Evolutionary conservation across 805 yeast genomes (phyloP), one percentile per base, ranked within the genome.

Genomic region (Novakomyces olei): DNA sequence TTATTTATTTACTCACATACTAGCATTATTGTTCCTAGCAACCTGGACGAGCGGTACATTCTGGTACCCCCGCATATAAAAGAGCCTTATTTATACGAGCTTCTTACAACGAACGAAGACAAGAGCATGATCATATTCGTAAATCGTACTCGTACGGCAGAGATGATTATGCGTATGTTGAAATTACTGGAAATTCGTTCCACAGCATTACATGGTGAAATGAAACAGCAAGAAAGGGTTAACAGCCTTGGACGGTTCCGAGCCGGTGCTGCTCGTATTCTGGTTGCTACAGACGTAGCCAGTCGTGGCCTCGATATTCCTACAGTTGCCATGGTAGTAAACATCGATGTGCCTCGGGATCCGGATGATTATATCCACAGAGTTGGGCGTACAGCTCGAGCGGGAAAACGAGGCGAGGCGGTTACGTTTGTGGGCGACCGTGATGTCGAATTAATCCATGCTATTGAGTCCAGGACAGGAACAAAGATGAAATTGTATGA

Each of bases 321-420:
- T 7, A 63, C 69, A 5, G 98, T 88, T 3, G 85, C 73, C 47
- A 59, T 88, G 43, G 96, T 88, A 17, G 56, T 88, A 17, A 88
- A 88, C 49, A 88, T 67, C 47, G 96, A 88, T 47, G 68, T 88
- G 16, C 98, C 98, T 4, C 81, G 88, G 0, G 95, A 88, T 47
- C 78, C 96, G 3, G 94, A 88, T 47, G 94, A 88, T 40, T 88
- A 79, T 45, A 81, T 88, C 34, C 98, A 88, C 55, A 63, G 98
- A 52, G 92, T 85, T 7, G 98, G 98, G 58, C 78, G 98, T 68
- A 85, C 98, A 8, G 98, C 96, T 6, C 76, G 98, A 65, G 96
- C 96, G 2, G 96, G 96, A 2, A 64, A 92, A 44, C 55, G 58
- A 32, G 98, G 98, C 55, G 79, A 70, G 40, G 66, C 92, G 5